These are phyloP conservation scores for Pseudocercospora musae DNA, from an alignment of 2,329 filamentous ascomycete species.

Conservation along the genomic window DNA sequence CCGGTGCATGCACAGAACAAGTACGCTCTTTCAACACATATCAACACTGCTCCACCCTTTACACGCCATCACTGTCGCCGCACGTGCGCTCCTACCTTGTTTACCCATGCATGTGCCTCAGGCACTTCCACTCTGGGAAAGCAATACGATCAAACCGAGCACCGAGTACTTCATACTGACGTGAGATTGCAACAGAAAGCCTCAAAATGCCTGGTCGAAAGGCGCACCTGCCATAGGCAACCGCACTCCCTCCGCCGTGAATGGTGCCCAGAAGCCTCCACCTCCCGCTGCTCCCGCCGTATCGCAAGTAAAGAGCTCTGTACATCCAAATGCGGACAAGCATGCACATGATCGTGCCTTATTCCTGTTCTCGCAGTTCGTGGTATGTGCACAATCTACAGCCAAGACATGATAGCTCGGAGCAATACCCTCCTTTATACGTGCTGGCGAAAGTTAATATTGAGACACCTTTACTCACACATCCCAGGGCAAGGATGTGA, in stretches of 20 bases:
- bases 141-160: background rate
- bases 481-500: slow-evolving; percentile 53
- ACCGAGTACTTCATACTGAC: slow-evolving; percentile 7
- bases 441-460: background rate
- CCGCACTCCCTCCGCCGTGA: slow-evolving; percentile 37
- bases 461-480: slow-evolving; percentile 6
- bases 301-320: slow-evolving; percentile 31
- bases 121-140: background rate
- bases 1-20: slow-evolving; percentile 54
- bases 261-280: slow-evolving; percentile 48
- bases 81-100: slow-evolving; percentile 4
- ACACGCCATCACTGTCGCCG: background rate
- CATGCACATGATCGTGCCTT: slow-evolving; percentile 60
- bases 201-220: slow-evolving; percentile 49
- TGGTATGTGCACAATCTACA: slow-evolving; percentile 52
- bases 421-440: background rate
- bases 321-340: slow-evolving; percentile 53
- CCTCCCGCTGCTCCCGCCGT: slow-evolving; percentile 20
- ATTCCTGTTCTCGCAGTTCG: slow-evolving; percentile 57
- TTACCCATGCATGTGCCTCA: slow-evolving; percentile 7
- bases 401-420: background rate
- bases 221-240: slow-evolving; percentile 33
- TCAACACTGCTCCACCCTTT: background rate
- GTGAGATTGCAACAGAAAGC: slow-evolving; percentile 40
- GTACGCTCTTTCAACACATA: slow-evolving; percentile 41